Evolutionary conservation across 2,329 filamentous ascomycete genomes (phyloP).

Genomic region (Fusarium brevicatenulatum): DNA sequence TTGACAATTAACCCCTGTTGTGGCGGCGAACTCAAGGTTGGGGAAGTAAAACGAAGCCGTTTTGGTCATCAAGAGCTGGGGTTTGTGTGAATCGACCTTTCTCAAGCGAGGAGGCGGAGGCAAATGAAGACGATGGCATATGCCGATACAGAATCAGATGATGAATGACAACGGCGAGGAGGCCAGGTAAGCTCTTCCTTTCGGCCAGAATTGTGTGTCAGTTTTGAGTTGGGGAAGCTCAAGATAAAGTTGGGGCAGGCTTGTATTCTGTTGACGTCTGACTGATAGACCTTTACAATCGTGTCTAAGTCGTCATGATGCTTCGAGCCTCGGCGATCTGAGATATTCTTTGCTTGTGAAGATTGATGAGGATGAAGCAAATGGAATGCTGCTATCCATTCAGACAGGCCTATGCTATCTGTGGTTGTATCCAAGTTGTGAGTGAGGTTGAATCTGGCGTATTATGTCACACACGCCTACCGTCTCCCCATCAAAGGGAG

Average conservation of each 20-base stretch:
- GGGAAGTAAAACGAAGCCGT: slow-evolving; percentile 14
- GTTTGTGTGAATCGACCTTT: slow-evolving; percentile 16
- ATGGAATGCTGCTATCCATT: not conserved
- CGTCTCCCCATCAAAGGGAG: slow-evolving; percentile 31
- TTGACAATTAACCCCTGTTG: slow-evolving; percentile 24
- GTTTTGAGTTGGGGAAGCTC: slow-evolving; percentile 15
- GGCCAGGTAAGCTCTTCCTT: not conserved
- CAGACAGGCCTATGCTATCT: not conserved
- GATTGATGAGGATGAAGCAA: slow-evolving; percentile 30
- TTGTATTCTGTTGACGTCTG: slow-evolving; percentile 30
- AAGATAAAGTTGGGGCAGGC: slow-evolving; percentile 29
- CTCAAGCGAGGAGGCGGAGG: slow-evolving; percentile 9
- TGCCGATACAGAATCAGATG: slow-evolving; percentile 4
- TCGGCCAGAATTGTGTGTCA: not conserved
- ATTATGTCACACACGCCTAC: slow-evolving; percentile 28
- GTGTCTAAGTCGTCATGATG: not conserved
- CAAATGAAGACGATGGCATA: slow-evolving; percentile 5
- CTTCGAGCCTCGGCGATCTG: slow-evolving; percentile 18
- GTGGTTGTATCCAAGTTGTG: not conserved
- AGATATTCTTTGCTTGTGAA: slow-evolving; percentile 34
- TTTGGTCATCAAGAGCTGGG: slow-evolving; percentile 14
- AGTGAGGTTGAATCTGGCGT: slow-evolving; percentile 32
- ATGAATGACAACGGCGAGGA: not conserved
- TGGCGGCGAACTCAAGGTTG: slow-evolving; percentile 30
- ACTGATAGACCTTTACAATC: slow-evolving; percentile 19